phyloP scores from a whole-genome alignment of 2,329 filamentous ascomycete species.

The Emmonsiellopsis sp. region DNA sequence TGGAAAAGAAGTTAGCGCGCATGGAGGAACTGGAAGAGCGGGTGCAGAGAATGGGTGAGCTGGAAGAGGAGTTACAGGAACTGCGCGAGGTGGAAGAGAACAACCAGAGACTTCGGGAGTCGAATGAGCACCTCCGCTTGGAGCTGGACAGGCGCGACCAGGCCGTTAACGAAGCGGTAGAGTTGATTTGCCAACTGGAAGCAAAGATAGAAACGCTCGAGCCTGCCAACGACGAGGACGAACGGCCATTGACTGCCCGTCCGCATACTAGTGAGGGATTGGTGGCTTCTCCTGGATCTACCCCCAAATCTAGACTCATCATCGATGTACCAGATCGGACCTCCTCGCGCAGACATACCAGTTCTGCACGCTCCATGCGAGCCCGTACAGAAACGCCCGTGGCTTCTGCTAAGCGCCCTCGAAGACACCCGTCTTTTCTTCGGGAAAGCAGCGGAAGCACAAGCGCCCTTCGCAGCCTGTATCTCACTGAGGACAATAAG shows the following conservation, averaged over 20 bases:
- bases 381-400: slow-evolving; percentile 10
- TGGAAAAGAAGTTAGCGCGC: slow-evolving; percentile 29
- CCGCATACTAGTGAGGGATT: slow-evolving; percentile 18
- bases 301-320: slow-evolving; percentile 17
- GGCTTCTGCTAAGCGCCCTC: slow-evolving; percentile 20
- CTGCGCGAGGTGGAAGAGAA: slow-evolving; percentile 26
- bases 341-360: slow-evolving; percentile 25
- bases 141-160: slow-evolving; percentile 32
- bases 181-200: slow-evolving; percentile 35
- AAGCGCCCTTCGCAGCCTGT: slow-evolving; percentile 30
- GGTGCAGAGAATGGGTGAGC: slow-evolving; percentile 18
- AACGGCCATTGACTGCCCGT: slow-evolving; percentile 17
- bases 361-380: slow-evolving; percentile 11
- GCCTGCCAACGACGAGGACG: not conserved
- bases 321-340: slow-evolving; percentile 31
- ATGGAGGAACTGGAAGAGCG: slow-evolving; percentile 30
- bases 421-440: slow-evolving; percentile 28
- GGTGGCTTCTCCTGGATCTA: slow-evolving; percentile 10
- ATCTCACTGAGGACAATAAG: slow-evolving; percentile 20
- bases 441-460: slow-evolving; percentile 27
- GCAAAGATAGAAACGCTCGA: slow-evolving; percentile 26
- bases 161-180: slow-evolving; percentile 34
- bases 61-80: slow-evolving; percentile 28
- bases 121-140: slow-evolving; percentile 27
- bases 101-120: slow-evolving; percentile 26